Evolutionary conservation across 352 stramenopile genomes (phyloP).

Genomic region (Pythium monospermum): DNA sequence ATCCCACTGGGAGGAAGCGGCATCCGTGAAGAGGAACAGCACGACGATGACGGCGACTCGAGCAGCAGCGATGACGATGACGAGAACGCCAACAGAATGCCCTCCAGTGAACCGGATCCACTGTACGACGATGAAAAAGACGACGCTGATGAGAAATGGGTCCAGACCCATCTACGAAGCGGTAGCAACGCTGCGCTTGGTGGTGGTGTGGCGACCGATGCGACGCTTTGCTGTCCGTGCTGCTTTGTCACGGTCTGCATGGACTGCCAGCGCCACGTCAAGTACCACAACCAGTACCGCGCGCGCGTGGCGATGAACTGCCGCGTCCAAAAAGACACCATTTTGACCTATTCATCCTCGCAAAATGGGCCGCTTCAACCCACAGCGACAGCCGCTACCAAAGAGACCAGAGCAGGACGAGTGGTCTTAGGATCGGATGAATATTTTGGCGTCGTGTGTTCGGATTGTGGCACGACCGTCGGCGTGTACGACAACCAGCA

Average conservation of each 20-base stretch:
- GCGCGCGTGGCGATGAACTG: slow-evolving; percentile 59
- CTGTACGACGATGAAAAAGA: slow-evolving; percentile 65
- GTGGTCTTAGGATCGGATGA: slow-evolving; percentile 40
- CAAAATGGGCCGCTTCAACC: no score
- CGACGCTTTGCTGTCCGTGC: slow-evolving; percentile 66
- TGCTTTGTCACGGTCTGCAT: slow-evolving; percentile 81
- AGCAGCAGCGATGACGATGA: slow-evolving; percentile 19
- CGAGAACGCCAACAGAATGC: slow-evolving; percentile 1
- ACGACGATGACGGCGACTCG: no score
- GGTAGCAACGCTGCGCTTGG: slow-evolving; percentile 9
- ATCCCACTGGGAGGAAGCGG: slow-evolving; percentile 14
- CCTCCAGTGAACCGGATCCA: slow-evolving; percentile 46
- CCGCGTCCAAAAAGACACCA: slow-evolving; percentile 61
- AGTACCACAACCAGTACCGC: slow-evolving; percentile 71
- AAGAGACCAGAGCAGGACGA: slow-evolving; percentile 33
- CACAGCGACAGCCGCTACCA: slow-evolving; percentile 13
- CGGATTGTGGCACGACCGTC: slow-evolving; percentile 69
- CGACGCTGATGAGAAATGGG: slow-evolving; percentile 65
- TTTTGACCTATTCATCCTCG: slow-evolving; percentile 67
- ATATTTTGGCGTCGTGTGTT: slow-evolving; percentile 65
- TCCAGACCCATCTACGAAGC: slow-evolving; percentile 59
- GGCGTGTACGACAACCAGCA: slow-evolving; percentile 56
- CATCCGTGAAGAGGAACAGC: no score
- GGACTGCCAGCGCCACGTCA: slow-evolving; percentile 59
- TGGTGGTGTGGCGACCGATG: slow-evolving; percentile 31